Base-by-base conservation (phyloP, 768 basidiomycete species). In the Atractiella rhizophila region DNA sequence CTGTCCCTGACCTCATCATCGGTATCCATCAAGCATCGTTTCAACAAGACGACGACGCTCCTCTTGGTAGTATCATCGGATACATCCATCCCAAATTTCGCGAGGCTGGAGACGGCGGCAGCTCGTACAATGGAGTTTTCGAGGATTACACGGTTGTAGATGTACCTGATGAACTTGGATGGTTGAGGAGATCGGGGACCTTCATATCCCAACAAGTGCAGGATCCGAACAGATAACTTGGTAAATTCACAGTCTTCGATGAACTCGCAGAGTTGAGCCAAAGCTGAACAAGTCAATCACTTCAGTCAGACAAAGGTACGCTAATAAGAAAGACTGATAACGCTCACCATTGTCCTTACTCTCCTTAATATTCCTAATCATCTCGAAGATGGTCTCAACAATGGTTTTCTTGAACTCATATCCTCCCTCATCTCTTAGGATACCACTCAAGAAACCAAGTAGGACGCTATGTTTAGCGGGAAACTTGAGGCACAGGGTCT, bases 231-330 rank as follows among this genome's bases (percentile, higher is more conserved):
- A 24, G 85, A 91, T 37, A 98, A 72, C 61, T 96, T 98, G 25
- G 88, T 94, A 56, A 96, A 98, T 59, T 98, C 91, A 68, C 91
- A 98, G 57, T 98, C 91, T 61, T 98, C 91, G 57, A 98, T 98
- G 58, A 98, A 98, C 58, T 98, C 91, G 65, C 91, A 98, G 18
- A 98, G 69, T 55, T 98, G 83, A 16, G 88, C 88, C 33, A 98
- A 69, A 1, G 91, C 91, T 60, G 45, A 9, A 9, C 2, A 26
- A 15, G 10, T 23, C 21, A 19, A 25, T 16, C 25, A 6, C 20
- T 5, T 12, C 9, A 36, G 8, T 34, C 10, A 10, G 20, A 31
- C 27, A 31, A 15, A 30, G 13, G 20, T 13, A 24, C 11, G 33
- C 35, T 9, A 5, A 37, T 7, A 9, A 16, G 23, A 43, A 19